Conservation (phyloP, 768 basidiomycete genomes). For the Jaapia argillacea region DNA sequence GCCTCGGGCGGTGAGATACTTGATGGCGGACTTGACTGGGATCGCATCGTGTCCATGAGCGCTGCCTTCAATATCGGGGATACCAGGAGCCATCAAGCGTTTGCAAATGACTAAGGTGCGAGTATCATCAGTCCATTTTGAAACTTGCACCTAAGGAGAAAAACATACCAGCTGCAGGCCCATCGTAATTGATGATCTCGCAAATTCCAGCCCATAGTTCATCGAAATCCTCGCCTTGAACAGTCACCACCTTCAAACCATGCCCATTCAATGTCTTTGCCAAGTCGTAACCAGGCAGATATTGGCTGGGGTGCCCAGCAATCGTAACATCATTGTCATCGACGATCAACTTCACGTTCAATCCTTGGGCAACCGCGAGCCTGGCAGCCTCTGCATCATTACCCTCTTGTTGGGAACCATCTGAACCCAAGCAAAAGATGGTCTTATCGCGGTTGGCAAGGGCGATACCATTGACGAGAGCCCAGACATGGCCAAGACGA, state of each 20-base stretch:
- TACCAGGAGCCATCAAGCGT: slow-evolving; percentile 34
- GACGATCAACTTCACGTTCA: slow-evolving; percentile 81
- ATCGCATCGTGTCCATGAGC: slow-evolving; percentile 81
- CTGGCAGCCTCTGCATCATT: slow-evolving; percentile 87
- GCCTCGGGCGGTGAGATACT: slow-evolving; percentile 60
- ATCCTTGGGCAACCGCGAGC: slow-evolving; percentile 70
- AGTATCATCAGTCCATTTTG: not conserved
- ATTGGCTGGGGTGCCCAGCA: slow-evolving; percentile 83
- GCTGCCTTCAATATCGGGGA: slow-evolving; percentile 66
- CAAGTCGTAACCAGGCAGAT: slow-evolving; percentile 71
- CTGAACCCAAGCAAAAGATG: slow-evolving; percentile 78
- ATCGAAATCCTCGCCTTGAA: slow-evolving; percentile 74
- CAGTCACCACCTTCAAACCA: slow-evolving; percentile 66
- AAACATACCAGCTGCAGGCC: slow-evolving; percentile 70
- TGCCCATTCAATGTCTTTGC: slow-evolving; percentile 70
- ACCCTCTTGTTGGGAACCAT: slow-evolving; percentile 88
- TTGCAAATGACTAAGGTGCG: slow-evolving; percentile 58
- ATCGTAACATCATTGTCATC: slow-evolving; percentile 92
- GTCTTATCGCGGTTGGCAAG: slow-evolving; percentile 70
- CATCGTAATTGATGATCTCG: slow-evolving; percentile 45
- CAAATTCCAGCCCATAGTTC: slow-evolving; percentile 61
- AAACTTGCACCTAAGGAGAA: not conserved
- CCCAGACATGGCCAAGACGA: slow-evolving; percentile 90
- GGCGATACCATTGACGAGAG: slow-evolving; percentile 77
- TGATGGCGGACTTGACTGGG: slow-evolving; percentile 69